Percentiles rank a stretch among this genome's conserved stretches.
Conservation (phyloP, 2,329 filamentous ascomycete genomes). For the Fusarium temperatum region DNA sequence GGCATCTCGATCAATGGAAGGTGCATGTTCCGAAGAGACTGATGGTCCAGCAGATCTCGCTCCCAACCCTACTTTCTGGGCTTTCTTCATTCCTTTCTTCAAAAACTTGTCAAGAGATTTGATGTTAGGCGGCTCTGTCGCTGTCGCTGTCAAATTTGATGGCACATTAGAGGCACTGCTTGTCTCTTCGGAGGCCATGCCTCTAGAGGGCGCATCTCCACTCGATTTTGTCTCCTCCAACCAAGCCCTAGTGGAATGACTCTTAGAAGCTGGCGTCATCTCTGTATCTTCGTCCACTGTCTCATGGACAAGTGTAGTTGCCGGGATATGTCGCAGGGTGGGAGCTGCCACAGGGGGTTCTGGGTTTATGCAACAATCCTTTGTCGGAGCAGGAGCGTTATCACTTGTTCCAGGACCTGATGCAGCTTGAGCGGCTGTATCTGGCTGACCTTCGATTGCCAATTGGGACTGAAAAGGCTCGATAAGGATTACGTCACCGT, state of each 20-base stretch:
- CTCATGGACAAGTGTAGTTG: not conserved
- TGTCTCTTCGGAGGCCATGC: not conserved
- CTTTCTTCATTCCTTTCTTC: conserved; percentile 51
- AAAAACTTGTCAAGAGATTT: conserved; percentile 34
- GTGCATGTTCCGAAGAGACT: not conserved
- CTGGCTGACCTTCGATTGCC: not conserved
- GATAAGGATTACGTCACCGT: not conserved
- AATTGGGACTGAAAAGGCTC: not conserved
- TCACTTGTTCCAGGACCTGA: not conserved
- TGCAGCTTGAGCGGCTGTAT: not conserved
- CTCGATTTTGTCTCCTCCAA: not conserved
- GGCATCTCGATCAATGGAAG: not conserved
- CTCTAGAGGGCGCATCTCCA: not conserved
- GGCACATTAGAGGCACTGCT: not conserved
- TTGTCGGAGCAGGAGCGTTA: not conserved
- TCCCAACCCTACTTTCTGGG: conserved; percentile 44
- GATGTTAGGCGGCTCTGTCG: not conserved
- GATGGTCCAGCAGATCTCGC: conserved; percentile 8
- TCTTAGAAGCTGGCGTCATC: not conserved
- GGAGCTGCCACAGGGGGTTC: not conserved
- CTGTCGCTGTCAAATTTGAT: not conserved
- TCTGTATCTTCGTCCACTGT: not conserved
- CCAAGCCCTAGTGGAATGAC: not conserved
- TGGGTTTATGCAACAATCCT: not conserved
- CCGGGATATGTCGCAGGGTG: not conserved